Percentiles rank a stretch among this genome's conserved stretches.
Conservation (phyloP, 805 yeast genomes). For the Grigorovia jiainica region DNA sequence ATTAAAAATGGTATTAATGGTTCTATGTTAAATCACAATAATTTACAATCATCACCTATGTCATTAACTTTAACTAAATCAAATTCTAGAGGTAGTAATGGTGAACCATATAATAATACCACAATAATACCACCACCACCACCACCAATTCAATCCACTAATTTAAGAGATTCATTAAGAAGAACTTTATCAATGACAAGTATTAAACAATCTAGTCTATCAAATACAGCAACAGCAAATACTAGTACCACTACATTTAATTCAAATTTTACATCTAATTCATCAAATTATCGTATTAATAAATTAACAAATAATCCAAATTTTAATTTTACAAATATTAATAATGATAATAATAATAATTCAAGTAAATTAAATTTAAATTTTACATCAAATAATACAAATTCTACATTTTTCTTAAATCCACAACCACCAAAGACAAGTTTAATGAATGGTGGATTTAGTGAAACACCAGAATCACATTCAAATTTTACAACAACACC, state of each 20-base stretch:
- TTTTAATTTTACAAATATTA: not conserved
- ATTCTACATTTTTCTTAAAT: conserved; percentile 25
- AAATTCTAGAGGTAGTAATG: not conserved
- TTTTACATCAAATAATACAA: conserved; percentile 3
- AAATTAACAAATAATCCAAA: not conserved
- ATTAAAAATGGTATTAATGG: no score
- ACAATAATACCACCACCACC: not conserved
- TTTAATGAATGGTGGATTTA: conserved; percentile 27
- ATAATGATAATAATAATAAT: not conserved
- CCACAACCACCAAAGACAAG: conserved; percentile 24
- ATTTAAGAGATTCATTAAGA: conserved; percentile 16
- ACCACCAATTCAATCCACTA: conserved; percentile 1
- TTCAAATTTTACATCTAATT: not conserved
- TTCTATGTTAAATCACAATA: not conserved
- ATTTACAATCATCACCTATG: not conserved
- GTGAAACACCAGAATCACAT: conserved; percentile 24
- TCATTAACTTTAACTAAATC: not conserved
- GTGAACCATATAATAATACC: not conserved
- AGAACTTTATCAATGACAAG: conserved; percentile 19
- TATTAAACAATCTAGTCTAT: not conserved
- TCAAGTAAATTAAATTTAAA: not conserved
- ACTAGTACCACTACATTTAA: not conserved
- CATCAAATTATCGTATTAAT: conserved; percentile 1
- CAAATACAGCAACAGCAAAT: not conserved
- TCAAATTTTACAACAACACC: conserved; percentile 25